Evolutionary conservation across 805 yeast species (phyloP).

Genomic region (Kodamaea laetipori): DNA sequence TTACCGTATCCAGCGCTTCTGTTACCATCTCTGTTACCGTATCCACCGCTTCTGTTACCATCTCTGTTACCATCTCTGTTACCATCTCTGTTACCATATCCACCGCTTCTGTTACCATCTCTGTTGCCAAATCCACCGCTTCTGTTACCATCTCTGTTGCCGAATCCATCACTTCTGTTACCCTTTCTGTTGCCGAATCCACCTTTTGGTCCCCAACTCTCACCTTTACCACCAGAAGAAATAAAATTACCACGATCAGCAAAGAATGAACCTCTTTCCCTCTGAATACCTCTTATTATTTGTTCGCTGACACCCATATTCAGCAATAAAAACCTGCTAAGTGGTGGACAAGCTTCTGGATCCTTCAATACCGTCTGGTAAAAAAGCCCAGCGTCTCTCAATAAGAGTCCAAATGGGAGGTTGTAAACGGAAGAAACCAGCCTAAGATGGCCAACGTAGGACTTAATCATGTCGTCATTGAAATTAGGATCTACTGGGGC

Average conservation of each 20-base stretch:
- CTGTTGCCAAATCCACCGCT: slow-evolving; percentile 10
- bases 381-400: slow-evolving; percentile 34
- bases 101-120: slow-evolving; percentile 1
- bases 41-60: slow-evolving; percentile 14
- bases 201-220: no score
- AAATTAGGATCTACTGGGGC: slow-evolving; percentile 17
- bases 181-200: not conserved
- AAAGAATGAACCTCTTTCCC: slow-evolving; percentile 20
- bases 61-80: slow-evolving; percentile 15
- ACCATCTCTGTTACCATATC: slow-evolving; percentile 14
- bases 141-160: slow-evolving; percentile 18
- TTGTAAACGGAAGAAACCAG: slow-evolving; percentile 25
- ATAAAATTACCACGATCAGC: slow-evolving; percentile 9
- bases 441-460: slow-evolving; percentile 32
- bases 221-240: slow-evolving; percentile 14
- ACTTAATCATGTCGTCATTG: slow-evolving; percentile 26
- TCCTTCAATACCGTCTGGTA: slow-evolving; percentile 21
- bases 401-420: slow-evolving; percentile 25
- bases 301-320: slow-evolving; percentile 7
- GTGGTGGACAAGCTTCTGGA: slow-evolving; percentile 5
- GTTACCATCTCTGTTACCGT: slow-evolving; percentile 17
- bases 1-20: not conserved
- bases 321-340: no score
- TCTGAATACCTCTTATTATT: slow-evolving; percentile 22
- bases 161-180: slow-evolving; percentile 1